These are phyloP conservation scores for Neoboletus brunneissimus DNA, from an alignment of 768 basidiomycete species.

Conservation along the genomic window DNA sequence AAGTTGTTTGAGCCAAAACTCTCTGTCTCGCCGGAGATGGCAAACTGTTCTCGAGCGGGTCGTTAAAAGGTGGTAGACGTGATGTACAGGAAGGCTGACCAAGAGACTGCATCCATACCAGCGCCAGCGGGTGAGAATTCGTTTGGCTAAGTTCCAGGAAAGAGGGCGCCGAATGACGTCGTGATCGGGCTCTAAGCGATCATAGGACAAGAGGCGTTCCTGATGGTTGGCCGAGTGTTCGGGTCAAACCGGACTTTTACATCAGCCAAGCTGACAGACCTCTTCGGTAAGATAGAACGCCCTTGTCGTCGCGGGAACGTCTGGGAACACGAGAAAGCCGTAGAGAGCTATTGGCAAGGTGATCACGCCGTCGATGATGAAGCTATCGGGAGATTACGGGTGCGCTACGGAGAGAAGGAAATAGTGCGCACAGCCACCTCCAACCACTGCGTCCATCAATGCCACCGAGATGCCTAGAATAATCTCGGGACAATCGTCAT, in stretches of 20 bases:
- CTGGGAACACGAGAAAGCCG: conserved; percentile 71
- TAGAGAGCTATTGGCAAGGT: conserved; percentile 70
- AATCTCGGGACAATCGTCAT: background rate
- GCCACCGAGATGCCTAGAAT: conserved; percentile 47
- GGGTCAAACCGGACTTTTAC: background rate
- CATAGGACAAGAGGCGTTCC: conserved; percentile 54
- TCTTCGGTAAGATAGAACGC: conserved; percentile 63
- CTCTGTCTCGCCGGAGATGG: conserved; percentile 64
- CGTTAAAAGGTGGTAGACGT: background rate
- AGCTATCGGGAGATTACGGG: conserved; percentile 33
- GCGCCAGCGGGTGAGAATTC: conserved; percentile 58
- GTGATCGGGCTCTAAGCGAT: conserved; percentile 43
- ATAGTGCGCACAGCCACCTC: conserved; percentile 54
- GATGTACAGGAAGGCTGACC: conserved; percentile 33
- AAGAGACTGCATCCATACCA: conserved; percentile 68
- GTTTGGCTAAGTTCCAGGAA: conserved; percentile 45
- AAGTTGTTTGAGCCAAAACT: conserved; percentile 68
- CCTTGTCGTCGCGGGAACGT: conserved; percentile 59
- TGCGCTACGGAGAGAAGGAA: background rate
- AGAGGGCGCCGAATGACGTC: conserved; percentile 43
- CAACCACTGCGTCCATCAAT: conserved; percentile 55
- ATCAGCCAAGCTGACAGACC: conserved; percentile 33
- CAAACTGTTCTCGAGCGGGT: conserved; percentile 44
- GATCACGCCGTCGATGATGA: conserved; percentile 70
- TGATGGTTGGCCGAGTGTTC: conserved; percentile 18